Base-by-base conservation (phyloP, 2,329 filamentous ascomycete genomes). In the Neurospora crassa region DNA sequence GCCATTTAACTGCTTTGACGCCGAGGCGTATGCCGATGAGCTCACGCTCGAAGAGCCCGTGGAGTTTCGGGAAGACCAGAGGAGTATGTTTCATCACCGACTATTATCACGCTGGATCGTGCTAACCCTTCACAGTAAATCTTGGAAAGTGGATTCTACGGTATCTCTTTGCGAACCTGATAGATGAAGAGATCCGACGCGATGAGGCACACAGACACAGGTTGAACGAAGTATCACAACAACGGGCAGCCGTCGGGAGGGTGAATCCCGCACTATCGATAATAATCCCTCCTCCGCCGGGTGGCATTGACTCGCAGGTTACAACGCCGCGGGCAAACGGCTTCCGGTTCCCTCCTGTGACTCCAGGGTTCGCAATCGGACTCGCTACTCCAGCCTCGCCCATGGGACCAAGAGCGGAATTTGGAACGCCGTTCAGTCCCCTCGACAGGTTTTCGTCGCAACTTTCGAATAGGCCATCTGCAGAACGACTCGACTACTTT, bases 21-120 rank as follows among this genome's bases (percentile, higher is more conserved):
- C 94, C 18, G 96, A 99, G 78, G 92, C 97, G 80, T 99, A 99
- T 79, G 95, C 94, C 0, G 96, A 99, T 79, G 94, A 98, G 81
- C 83, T 96, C 43, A 85, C 90, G 53, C 76, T 95, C 70, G 87
- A 91, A 12, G 90, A 93, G 73, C 84, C 88, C n/a, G 84, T 92
- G 20, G 91, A 94, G 14, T 97, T 97, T 78, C 86, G 91, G 71
- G 95, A 98, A 76, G 96, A 99, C 76, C 95, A 98, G 82, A 89
- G 96, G 82, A 97, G 92, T 95, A 86, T 78, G 90, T 80, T 16
- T 20, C 29, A 20, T 47, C 4, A 72, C 12, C 20, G 20, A 7
- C 12, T 8, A 16, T 40, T 68, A 29, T 67, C 40, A 16, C 14
- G 8, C 11, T 3, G 43, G 45, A 4, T 45, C 41, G 40, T 72